Base-by-base conservation (phyloP, 768 basidiomycete species). In the Rhizopogon rudus region DNA sequence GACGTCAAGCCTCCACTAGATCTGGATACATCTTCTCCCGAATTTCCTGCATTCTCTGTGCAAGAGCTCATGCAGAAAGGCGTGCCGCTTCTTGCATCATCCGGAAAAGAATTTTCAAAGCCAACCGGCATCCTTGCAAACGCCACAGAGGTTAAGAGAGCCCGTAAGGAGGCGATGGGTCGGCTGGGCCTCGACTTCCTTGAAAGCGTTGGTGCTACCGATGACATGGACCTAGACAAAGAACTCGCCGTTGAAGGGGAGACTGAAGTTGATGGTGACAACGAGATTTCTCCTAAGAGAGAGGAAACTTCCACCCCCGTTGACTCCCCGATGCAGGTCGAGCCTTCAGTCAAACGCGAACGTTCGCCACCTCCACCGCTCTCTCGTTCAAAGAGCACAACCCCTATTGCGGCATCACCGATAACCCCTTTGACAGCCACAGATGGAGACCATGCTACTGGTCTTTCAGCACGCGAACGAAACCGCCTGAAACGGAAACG, bases 401-500 rank as follows among this genome's bases (percentile, higher is more conserved):
- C 77, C 0, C 77, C 80, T 35, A 74, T 68, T 1, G 70, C 60
- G 35, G 76, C 80, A 2, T 79, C 84, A 0, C 82, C 85, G 0
- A 71, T 82, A 8, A 73, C 78, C 14, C 64, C 69, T 6, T 51
- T 63, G 3, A 68, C 72, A 5, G 69, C 73, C 3, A 69, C 70
- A 10, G 81, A 84, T 42, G 29, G 57, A 7, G 58, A 73, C 12
- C 83, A 86, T 58, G 57, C 76, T 4, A 73, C 65, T 42, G 81
- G 80, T 6, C 74, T 98, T 44, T 97, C 94, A 33, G 93, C 93
- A 10, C 84, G 97, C 52, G 96, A 98, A 71, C 83, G 90, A 33
- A 97, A 97, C 67, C 83, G 95, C 45, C 75, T 98, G 33, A 99
- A 99, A 70, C 81, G 97, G 29, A 98, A 98, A 67, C 88, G 95